phyloP scores from a whole-genome alignment of 2,329 filamentous ascomycete species.

The Sporothrix brunneoviolacea region DNA sequence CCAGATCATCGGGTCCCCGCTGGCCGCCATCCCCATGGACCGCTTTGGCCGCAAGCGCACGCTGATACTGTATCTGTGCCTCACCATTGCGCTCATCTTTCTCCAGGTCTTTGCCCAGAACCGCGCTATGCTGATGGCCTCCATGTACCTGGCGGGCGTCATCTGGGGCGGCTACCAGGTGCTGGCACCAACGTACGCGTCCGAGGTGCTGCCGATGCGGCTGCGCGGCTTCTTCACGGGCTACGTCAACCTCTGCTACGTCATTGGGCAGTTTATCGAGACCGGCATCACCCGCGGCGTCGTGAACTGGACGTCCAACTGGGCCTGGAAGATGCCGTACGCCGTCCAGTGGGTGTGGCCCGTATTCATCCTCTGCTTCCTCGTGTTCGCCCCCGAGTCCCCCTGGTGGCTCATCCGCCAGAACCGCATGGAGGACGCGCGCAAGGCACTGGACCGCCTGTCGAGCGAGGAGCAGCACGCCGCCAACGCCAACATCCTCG shows the following conservation, averaged over 20 bases:
- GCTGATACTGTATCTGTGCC: conserved; percentile 31
- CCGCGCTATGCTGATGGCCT: conserved; percentile 43
- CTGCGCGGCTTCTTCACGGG: conserved; percentile 48
- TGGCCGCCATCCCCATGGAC: conserved; percentile 35
- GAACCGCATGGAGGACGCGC: conserved; percentile 31
- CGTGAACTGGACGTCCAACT: conserved; percentile 29
- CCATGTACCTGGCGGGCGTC: conserved; percentile 50
- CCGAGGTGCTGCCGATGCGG: conserved; percentile 48
- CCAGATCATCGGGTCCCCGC: conserved; percentile 44
- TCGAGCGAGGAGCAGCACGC: conserved; percentile 32
- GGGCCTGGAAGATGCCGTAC: conserved; percentile 36
- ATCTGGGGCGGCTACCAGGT: conserved; percentile 51
- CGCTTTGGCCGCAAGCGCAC: conserved; percentile 34
- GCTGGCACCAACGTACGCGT: conserved; percentile 47
- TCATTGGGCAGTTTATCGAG: conserved; percentile 48
- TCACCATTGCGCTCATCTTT: conserved; percentile 45
- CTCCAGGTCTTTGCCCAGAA: conserved; percentile 52
- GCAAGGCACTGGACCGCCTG: conserved; percentile 32
- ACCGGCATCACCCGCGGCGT: conserved; percentile 36
- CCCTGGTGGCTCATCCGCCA: conserved; percentile 38
- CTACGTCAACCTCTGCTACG: conserved; percentile 52
- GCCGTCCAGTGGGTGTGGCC: conserved; percentile 40
- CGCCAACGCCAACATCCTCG: conserved; percentile 39
- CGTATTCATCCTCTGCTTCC: conserved; percentile 30
- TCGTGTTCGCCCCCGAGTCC: conserved; percentile 37